Base-by-base conservation (phyloP, 805 yeast species). In the Vanderwaltozyma tropicalis region DNA sequence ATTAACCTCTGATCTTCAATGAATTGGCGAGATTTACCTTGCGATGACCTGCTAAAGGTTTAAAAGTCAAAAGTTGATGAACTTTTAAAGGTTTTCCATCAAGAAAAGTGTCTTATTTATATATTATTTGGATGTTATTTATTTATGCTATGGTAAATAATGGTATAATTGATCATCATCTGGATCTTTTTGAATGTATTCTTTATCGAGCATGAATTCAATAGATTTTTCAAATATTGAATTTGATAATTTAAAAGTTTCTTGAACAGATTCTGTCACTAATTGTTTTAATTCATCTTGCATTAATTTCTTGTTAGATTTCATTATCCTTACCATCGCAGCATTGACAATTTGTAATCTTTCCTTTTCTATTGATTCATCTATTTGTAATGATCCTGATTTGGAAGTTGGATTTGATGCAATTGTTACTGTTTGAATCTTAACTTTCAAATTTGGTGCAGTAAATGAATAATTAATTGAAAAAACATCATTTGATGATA, bases 251-350 rank as follows among this genome's bases (percentile, higher is more conserved):
- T 71, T 72, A 57, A 87, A 88, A 42, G 92, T 63, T 28, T 67
- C 63, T 17, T 66, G 57, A 34, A 86, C 63, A 43, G 74, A 81
- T 35, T 70, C 69, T 17, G 79, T 67, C 4, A 78, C 74, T 47
- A 79, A 87, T 25, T 68, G 71, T n/a, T 83, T 63, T 37, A 87
- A 64, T 28, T 78, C 79, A 46, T 75, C 76, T 53, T 82, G 89
- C 19, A 57, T 64, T 38, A 80, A 47, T 1, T 67, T 59, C 47
- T 76, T 79, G 25, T 87, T 64, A 1, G 84, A 70, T 61, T 87
- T 87, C 89, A 87, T 78, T n/a, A 80, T 75, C 36, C 96, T 68
- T 5, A 87, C 94, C 39, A 87, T 72, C 0, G 94, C 92, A 1
- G 96, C 95, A 53, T 84, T 92, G 2, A 81, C 65, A 50, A 79